Evolutionary conservation across 352 stramenopile species (phyloP), one percentile per base, ranked within the genome.

Genomic region (Phytophthora sojae): DNA sequence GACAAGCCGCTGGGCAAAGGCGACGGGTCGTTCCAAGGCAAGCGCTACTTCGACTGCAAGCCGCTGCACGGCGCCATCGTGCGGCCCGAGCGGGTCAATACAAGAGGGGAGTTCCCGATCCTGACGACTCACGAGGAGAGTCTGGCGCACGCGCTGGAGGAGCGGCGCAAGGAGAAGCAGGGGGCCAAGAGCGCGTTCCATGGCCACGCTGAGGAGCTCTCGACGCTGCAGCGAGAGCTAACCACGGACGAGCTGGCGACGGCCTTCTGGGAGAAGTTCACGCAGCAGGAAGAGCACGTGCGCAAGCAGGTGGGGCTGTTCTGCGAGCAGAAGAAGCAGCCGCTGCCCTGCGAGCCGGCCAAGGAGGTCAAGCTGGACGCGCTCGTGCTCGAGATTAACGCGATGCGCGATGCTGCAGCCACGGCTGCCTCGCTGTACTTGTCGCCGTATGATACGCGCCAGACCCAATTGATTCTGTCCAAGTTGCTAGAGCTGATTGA

Each of bases 381-480:
- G 0, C 67, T 91, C 21, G 71, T 92, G 52, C 54, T 83, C 11
- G 26, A 70, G 14, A 75, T 92, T 21, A 76, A 88, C 50, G 71
- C 49, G 25, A 88, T 95, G 82, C 72, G 82, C 15, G 81, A 95
- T 45, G 69, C 83, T 6, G 75, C 82, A 2, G 85, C 87, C 1
- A 84, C 77, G 0, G 87, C 81, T n/a, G 83, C 88, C 7, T 92
- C 89, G 37, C 62, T 97, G 25, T 95, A 85, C 65, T 67, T 97
- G 44, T 93, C 90, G n/a, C 84, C 87, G 42, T 97, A 97, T 55
- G 91, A 97, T 61, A 89, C 90, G 55, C 88, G 90, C 12, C 86
- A 95, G 37, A 87, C 88, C 29, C 86, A 96, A 61, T 44, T 89
- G 23, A 90, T 93, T 55, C 44, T 94, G 26, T 55, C 71, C 21